Base-by-base conservation (phyloP, 257 asterid genomes). In the Primulina tabacum region DNA sequence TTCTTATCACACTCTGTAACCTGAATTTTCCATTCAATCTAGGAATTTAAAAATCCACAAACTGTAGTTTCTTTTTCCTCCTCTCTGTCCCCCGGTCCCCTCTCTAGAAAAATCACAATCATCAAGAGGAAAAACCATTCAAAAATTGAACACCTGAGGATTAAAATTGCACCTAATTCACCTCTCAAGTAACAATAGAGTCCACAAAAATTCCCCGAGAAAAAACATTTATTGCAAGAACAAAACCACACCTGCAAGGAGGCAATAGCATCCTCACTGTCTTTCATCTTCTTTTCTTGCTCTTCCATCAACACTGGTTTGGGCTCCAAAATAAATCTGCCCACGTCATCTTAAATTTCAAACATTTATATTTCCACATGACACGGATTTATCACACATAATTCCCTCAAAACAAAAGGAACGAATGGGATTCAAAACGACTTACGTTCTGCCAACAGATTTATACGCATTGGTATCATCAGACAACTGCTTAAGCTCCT, bases 321-420 rank as follows among this genome's bases (percentile, higher is more conserved):
- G 67, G 97, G 96, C 83, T 92, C 97, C 81, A 90, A 83, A 32
- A 90, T 72, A 75, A 92, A 92, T 84, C 97, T 92, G 86, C 64
- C 70, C 73, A 82, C n/a, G 62, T 59, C 65, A 66, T 8, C 4
- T 12, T 17, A 59, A 11, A 69, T 59, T 16, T 12, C 18, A 47
- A 47, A 14, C 33, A 55, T 34, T 24, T 6, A 38, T 17, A 58
- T 16, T 3, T 28, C 50, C 26, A 29, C 62, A 58, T 0, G 0
- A 43, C 52, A 47, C 26, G 24, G 5, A 38, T 57, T 63, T 40
- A 60, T 28, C 55, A 62, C 33, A 21, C 63, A 24, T 18, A 33
- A 32, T 21, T 38, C 64, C 33, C 18, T 17, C 60, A 64, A 67
- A 50, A 14, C 8, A 33, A 53, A 28, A 74, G 55, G 47, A 35